Base-by-base conservation (phyloP, 495 filamentous ascomycete species). In the Thermochaetoides thermophila region DNA sequence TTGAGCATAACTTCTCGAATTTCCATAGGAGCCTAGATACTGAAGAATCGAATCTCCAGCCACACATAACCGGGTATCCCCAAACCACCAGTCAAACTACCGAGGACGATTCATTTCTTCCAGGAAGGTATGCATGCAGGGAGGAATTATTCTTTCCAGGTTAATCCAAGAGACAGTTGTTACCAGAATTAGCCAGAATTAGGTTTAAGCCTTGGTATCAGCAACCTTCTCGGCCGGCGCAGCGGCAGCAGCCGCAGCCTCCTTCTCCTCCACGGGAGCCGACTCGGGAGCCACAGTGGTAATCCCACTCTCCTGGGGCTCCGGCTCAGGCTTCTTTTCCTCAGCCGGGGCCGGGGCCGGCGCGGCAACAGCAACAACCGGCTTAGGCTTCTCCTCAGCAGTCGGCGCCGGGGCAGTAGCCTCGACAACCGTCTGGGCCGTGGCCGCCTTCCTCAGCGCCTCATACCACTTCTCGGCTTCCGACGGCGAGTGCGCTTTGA, bases 381-480 rank as follows among this genome's bases (percentile, higher is more conserved):
- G 21, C 4, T 8, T 28, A 16, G 12, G 14, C 18, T 42, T 28
- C 11, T 33, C 36, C 17, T 11, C 33, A 13, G 37, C 29, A 7
- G 31, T 28, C 7, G 37, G 34, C 13, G 44, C 46, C 2, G 48
- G 43, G 6, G 58, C 37, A 3, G 48, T 51, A 7, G 53, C 54
- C 17, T 57, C 54, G 16, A 56, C 54, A 21, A 57, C 60, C 9
- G 60, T 11, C 21, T 24, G 21, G 6, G 11, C 11, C n/a, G n/a
- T n/a, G n/a, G n/a, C n/a, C n/a, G n/a, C 63, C 32, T 56, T 49
- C 15, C 60, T 42, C 40, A 93, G 77, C 31, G 78, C 63, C n/a
- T 73, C 65, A 56, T 71, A 81, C 85, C 85, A 95, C 53, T 79
- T 77, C 55, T 76, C 61, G 3, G 84, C 84, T 40, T 89, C 81